Evolutionary conservation across 1,139 yeast genomes (phyloP), one percentile per base, ranked within the genome.

Genomic region (Suhomyces maxii): DNA sequence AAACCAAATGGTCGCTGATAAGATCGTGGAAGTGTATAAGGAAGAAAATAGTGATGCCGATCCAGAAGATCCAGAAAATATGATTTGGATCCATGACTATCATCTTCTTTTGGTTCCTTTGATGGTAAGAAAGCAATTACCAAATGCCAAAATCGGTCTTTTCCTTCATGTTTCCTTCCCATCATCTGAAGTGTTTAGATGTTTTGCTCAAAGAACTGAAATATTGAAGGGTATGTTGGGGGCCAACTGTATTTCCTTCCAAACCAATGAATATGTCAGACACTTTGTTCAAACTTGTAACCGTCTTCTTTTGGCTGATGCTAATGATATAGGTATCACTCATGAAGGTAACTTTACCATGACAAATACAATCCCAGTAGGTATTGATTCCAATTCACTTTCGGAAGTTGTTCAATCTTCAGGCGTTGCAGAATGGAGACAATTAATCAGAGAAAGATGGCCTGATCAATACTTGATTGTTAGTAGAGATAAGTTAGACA

Each of bases 151-250:
- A 55, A 90, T 95, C 56, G 98, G 97, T 0, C 85, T 93, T 56
- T 93, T 89, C 66, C 71, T 93, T 48, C 99, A 95, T 60, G 90
- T 93, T 23, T 88, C 98, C 1, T 93, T 93, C 71, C 99, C 99
- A 7, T 88, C 97, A 2, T 84, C 95, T 40, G 99, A 93, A 65
- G 96, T 93, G 4, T 95, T 93, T 68, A 77, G 98, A 54, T 91
- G 98, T 60, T 77, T 93, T 53, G 97, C 98, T 1, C 95, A 89
- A 60, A 77, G 99, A 58, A 83, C 80, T 45, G 80, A 80, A 28
- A 75, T 95, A 18, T 71, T 95, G 25, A 79, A 80, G 52, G 99
- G 99, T 11, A 78, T 93, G 72, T 71, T 95, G 39, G 98, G 96
- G 5, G 91, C 98, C 2, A 89, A 90, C 58, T 81, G 87, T 49